Conservation (phyloP, 164 flowering plant species). For the Platanus orientalis region DNA sequence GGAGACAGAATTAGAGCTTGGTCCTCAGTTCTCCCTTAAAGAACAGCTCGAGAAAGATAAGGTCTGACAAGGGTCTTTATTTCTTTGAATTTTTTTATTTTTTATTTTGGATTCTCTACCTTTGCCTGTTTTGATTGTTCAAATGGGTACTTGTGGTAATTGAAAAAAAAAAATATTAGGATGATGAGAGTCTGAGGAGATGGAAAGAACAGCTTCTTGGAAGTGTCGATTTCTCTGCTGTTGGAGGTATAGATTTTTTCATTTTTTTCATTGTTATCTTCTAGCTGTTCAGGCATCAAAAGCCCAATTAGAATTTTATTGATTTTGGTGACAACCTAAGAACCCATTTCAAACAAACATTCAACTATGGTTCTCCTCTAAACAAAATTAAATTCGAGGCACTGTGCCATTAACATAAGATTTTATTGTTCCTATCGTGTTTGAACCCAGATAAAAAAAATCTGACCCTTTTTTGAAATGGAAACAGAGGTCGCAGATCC, state of each 20-base stretch:
- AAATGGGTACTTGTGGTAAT: neutral
- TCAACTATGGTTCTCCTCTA: too few relatives aligned
- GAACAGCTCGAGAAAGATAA: constrained; percentile 54
- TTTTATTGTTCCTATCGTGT: neutral
- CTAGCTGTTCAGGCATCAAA: neutral
- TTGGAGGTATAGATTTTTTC: constrained; percentile 32
- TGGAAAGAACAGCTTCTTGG: constrained; percentile 58
- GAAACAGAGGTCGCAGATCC: constrained; percentile 8
- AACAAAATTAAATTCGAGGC: too few relatives aligned
- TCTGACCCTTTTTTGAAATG: neutral
- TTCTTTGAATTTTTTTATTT: neutral
- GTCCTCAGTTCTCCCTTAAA: constrained; percentile 44
- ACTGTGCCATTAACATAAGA: neutral
- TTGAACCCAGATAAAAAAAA: neutral
- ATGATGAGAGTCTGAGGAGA: constrained; percentile 50
- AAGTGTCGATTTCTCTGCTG: constrained; percentile 35
- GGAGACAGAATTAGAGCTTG: constrained; percentile 24
- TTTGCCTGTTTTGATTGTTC: neutral
- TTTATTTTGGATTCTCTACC: neutral
- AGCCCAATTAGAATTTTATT: neutral
- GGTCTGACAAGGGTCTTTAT: constrained; percentile 14
- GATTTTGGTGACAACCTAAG: neutral
- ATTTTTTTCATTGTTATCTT: neutral
- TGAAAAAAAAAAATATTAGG: constrained; percentile 16
- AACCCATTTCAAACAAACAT: constrained; percentile 3